These are phyloP conservation scores for Barnettozyma hawaiiensis DNA, from an alignment of 1,139 yeast species.

Conservation along the genomic window DNA sequence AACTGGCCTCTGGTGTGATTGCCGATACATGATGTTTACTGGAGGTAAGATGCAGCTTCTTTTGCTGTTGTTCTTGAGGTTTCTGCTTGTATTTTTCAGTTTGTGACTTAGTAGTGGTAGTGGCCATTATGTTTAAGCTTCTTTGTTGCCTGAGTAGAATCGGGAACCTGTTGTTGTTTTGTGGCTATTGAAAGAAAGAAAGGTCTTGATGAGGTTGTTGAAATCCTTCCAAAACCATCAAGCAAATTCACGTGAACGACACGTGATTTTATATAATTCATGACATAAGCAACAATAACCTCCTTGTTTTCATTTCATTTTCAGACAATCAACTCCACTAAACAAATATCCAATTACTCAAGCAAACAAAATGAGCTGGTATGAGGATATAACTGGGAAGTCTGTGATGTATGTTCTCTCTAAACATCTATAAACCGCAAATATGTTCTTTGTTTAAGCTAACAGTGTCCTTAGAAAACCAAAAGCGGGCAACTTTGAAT, in stretches of 20 bases:
- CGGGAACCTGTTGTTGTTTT: too few species aligned
- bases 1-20: background rate
- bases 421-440: background rate
- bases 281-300: too few species aligned
- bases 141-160: too few species aligned
- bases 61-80: background rate
- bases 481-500: background rate
- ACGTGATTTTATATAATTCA: too few species aligned
- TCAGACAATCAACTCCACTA: too few species aligned
- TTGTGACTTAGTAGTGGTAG: background rate
- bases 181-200: background rate
- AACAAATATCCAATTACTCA: background rate
- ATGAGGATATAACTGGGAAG: conserved; percentile 1
- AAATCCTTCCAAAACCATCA: too few species aligned
- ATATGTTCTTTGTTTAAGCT: too few species aligned
- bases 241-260: too few species aligned
- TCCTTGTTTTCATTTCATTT: too few species aligned
- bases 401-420: background rate
- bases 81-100: background rate
- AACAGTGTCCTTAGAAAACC: background rate
- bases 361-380: background rate
- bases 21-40: background rate
- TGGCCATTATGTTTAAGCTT: background rate
- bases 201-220: background rate
- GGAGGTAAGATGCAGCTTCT: conserved; percentile 1